Conservation (phyloP, 257 asterid genomes). For the Fraxinus quadrangulata region DNA sequence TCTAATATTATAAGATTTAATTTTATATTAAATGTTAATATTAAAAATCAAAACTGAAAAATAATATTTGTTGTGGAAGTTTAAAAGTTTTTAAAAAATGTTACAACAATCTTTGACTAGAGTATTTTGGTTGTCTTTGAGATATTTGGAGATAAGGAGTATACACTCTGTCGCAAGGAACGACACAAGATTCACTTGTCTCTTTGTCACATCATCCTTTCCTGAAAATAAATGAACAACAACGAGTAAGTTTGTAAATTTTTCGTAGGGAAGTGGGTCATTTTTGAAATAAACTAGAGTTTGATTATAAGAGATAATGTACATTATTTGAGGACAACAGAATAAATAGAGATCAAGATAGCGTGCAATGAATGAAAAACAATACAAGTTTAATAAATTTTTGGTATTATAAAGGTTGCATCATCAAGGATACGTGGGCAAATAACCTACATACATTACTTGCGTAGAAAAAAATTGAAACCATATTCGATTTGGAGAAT, state of each 20-base stretch:
- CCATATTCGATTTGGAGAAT: too few relatives aligned
- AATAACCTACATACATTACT: not conserved
- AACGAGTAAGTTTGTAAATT: not conserved
- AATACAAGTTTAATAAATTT: not conserved
- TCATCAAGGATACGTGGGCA: not conserved
- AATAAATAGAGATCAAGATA: not conserved
- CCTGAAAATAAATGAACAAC: constrained; percentile 47
- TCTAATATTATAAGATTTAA: too few relatives aligned
- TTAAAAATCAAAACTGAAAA: too few relatives aligned
- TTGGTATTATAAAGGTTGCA: not conserved
- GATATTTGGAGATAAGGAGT: not conserved
- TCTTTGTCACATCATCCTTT: constrained; percentile 30
- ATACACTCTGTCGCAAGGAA: not conserved
- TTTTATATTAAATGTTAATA: too few relatives aligned
- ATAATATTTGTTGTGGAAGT: too few relatives aligned
- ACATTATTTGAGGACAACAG: not conserved
- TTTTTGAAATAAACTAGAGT: too few relatives aligned
- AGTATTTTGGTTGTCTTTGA: too few relatives aligned
- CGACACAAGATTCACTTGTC: constrained; percentile 29
- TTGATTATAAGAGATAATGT: not conserved
- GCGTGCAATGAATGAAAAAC: not conserved
- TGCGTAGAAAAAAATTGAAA: too few relatives aligned
- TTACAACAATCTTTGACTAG: too few relatives aligned
- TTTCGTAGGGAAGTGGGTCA: too few relatives aligned
- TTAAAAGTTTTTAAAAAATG: too few relatives aligned